Percentiles rank a stretch among this genome's conserved stretches.
Conservation (phyloP, 1,284 basidiomycete genomes). For the Pseudozyma sp. region DNA sequence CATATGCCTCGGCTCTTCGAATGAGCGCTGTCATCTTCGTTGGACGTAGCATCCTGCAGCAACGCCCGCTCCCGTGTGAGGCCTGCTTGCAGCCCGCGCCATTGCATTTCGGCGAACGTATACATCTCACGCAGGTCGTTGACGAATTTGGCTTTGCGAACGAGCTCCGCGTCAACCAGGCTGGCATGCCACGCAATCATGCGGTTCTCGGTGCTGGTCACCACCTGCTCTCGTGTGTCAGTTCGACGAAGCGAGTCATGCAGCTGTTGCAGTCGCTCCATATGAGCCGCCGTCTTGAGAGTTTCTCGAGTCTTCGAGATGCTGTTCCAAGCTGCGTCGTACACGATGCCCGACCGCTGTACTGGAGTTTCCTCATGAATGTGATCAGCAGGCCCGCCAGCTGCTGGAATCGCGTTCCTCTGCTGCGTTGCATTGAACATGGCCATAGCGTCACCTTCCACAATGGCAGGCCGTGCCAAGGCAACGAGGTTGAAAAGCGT, state of each 20-base stretch:
- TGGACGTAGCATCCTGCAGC: conserved; percentile 9
- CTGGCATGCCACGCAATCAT: conserved; percentile 57
- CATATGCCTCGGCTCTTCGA: conserved; percentile 28
- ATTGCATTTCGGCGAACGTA: conserved; percentile 45
- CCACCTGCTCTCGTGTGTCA: conserved; percentile 46
- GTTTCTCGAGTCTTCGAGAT: conserved; percentile 50
- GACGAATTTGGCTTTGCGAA: conserved; percentile 42
- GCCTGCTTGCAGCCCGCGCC: conserved; percentile 40
- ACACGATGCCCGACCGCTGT: conserved; percentile 1
- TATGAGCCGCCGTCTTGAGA: conserved; percentile 50
- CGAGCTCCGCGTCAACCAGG: conserved; percentile 44
- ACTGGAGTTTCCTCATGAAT: not conserved
- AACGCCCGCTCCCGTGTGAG: conserved; percentile 48
- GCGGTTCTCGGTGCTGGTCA: conserved; percentile 45
- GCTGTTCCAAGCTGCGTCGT: conserved; percentile 41
- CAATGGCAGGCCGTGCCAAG: conserved; percentile 35
- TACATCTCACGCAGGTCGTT: conserved; percentile 59
- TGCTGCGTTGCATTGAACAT: conserved; percentile 30
- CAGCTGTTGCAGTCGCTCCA: conserved; percentile 54
- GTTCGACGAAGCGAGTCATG: conserved; percentile 39
- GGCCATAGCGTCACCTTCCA: conserved; percentile 31
- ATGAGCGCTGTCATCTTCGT: not conserved
- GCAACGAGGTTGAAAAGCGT: conserved; percentile 49
- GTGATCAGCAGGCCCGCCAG: not conserved
- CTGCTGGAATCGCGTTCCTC: not conserved